These are phyloP conservation scores for Fusarium austroafricanum DNA, from an alignment of 2,329 filamentous ascomycete species.

Conservation along the genomic window DNA sequence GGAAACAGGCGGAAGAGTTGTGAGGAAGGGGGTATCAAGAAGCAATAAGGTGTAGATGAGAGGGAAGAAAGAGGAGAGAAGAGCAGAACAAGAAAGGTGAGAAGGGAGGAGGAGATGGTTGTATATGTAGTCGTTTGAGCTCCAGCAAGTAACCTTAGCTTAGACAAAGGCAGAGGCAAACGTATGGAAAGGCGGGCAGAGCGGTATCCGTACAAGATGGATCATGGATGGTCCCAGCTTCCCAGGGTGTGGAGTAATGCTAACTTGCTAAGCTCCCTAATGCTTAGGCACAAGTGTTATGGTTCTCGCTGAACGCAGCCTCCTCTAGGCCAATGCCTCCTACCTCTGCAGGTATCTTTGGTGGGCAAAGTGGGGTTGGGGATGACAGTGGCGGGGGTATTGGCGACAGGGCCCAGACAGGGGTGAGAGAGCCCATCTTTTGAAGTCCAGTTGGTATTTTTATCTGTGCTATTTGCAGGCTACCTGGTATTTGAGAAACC, in stretches of 20 bases:
- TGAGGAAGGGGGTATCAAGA: slow-evolving; percentile 46
- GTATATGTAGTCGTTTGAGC: slow-evolving; percentile 45
- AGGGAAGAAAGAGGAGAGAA: slow-evolving; percentile 41
- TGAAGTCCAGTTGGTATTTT: slow-evolving; percentile 1
- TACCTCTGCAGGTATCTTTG: slow-evolving; percentile 5
- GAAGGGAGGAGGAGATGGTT: slow-evolving; percentile 37
- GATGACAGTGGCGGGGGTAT: slow-evolving; percentile 40
- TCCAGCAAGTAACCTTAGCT: slow-evolving; percentile 3
- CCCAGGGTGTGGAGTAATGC: slow-evolving; percentile 23
- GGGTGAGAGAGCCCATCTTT: slow-evolving; percentile 19
- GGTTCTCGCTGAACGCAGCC: slow-evolving; percentile 6
- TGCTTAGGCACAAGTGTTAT: background rate
- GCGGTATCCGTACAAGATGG: slow-evolving; percentile 31
- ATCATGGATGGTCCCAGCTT: slow-evolving; percentile 28
- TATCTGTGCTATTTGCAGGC: background rate
- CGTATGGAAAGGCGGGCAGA: slow-evolving; percentile 20
- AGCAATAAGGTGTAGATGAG: slow-evolving; percentile 43
- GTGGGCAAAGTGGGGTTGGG: slow-evolving; percentile 41
- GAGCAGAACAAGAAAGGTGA: slow-evolving; percentile 35
- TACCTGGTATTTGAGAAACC: background rate
- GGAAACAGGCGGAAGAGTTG: slow-evolving; percentile 28
- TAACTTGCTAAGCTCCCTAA: slow-evolving; percentile 27
- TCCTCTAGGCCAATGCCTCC: background rate
- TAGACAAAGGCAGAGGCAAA: slow-evolving; percentile 7
- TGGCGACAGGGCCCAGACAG: slow-evolving; percentile 12